Conservation (phyloP, 805 yeast species). For the Saccharomycopsis sp. region DNA sequence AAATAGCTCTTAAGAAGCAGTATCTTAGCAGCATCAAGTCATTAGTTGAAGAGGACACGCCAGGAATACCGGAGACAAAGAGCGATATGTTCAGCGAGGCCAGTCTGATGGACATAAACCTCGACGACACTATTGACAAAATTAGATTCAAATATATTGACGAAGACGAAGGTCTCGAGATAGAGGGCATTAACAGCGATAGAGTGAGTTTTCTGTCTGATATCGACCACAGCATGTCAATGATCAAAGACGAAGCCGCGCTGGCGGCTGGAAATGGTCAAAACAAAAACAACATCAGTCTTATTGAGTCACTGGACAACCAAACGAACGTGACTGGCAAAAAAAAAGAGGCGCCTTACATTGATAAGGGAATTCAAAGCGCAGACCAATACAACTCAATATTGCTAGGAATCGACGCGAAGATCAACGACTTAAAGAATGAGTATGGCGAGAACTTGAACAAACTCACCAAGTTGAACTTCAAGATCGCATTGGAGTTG, state of each 20-base stretch:
- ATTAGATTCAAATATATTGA: constrained; percentile 10
- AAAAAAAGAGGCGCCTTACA: background rate
- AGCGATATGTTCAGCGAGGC: background rate
- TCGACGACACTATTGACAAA: constrained; percentile 3
- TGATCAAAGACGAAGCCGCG: background rate
- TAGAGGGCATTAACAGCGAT: constrained; percentile 5
- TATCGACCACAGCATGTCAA: background rate
- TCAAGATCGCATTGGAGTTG: constrained; percentile 6
- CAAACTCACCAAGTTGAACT: constrained; percentile 3
- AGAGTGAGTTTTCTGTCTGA: background rate
- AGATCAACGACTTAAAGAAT: constrained; percentile 5
- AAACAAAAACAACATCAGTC: background rate
- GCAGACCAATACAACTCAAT: constrained; percentile 14
- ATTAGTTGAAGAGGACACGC: background rate
- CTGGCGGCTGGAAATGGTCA: background rate
- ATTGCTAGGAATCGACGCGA: constrained; percentile 3
- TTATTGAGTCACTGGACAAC: background rate
- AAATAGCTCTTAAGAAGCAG: background rate
- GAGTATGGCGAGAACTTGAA: constrained; percentile 9
- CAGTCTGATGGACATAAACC: background rate
- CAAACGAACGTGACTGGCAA: background rate
- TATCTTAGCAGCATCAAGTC: background rate
- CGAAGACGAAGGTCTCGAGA: constrained; percentile 6
- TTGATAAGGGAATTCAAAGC: background rate
- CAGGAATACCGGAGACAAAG: background rate